These are phyloP conservation scores for Moesziomyces globuligerus DNA, from an alignment of 1,284 basidiomycete species.

Conservation along the genomic window DNA sequence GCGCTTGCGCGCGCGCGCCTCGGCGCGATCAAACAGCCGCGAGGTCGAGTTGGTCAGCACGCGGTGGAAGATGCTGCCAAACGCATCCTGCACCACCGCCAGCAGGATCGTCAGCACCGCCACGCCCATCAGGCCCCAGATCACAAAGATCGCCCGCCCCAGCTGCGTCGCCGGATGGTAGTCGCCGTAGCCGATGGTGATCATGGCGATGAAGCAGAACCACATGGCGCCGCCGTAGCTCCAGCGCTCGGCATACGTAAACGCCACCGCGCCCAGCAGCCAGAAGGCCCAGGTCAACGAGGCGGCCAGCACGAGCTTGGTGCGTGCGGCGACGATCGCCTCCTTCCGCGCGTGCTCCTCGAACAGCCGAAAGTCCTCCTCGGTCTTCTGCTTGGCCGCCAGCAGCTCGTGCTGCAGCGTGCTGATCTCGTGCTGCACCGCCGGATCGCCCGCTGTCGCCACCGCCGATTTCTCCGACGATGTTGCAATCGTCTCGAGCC, in stretches of 20 bases:
- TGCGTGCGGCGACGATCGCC: constrained; percentile 15
- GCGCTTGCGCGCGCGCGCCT: constrained; percentile 24
- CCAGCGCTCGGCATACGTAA: constrained; percentile 72
- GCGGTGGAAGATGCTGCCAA: constrained; percentile 39
- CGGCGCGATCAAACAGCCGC: constrained; percentile 30
- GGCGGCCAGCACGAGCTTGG: constrained; percentile 24
- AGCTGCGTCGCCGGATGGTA: constrained; percentile 65
- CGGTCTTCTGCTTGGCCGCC: constrained; percentile 13
- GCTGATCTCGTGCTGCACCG: constrained; percentile 25
- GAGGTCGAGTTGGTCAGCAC: constrained; percentile 21
- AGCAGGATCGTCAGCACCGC: constrained; percentile 54
- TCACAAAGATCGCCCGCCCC: constrained; percentile 80
- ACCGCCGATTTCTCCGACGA: neutral
- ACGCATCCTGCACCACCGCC: constrained; percentile 71
- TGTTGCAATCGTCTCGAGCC: too few relatives aligned
- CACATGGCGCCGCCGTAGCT: constrained; percentile 71
- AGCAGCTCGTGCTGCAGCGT: constrained; percentile 23
- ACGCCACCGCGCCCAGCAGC: constrained; percentile 72
- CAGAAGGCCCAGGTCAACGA: constrained; percentile 70
- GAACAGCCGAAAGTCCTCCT: constrained; percentile 29
- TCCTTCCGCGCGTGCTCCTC: constrained; percentile 29
- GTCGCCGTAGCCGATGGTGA: constrained; percentile 61
- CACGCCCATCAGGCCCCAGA: constrained; percentile 75
- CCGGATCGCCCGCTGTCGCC: constrained; percentile 25
- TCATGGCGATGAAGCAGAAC: constrained; percentile 73